phyloP scores from a whole-genome alignment of 768 basidiomycete genomes.

The Auriculariales sp. region DNA sequence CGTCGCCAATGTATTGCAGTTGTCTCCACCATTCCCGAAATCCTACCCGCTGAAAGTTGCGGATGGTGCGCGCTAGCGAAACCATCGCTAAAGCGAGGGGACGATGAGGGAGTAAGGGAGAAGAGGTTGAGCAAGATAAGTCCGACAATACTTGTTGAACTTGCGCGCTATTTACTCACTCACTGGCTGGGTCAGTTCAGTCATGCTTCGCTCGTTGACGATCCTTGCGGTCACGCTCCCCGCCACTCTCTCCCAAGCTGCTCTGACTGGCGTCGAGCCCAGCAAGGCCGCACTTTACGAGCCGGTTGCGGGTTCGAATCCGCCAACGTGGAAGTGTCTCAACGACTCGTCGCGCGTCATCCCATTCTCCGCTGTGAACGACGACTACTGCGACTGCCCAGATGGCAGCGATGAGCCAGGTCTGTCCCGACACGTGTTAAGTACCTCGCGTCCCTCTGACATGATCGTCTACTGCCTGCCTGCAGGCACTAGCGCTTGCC shows the following conservation, averaged over 20 bases:
- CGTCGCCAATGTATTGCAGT: constrained; percentile 88
- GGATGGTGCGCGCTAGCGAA: constrained; percentile 61
- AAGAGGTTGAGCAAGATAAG: too few species aligned
- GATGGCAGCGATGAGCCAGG: constrained; percentile 97
- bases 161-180: too few species aligned
- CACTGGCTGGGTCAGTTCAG: too few species aligned
- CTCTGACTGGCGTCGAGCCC: constrained; percentile 4
- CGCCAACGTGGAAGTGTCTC: constrained; percentile 54
- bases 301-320: constrained; percentile 23
- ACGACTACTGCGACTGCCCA: constrained; percentile 87
- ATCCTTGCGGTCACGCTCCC: constrained; percentile 5
- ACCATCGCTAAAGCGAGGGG: constrained; percentile 38
- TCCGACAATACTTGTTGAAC: too few species aligned
- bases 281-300: constrained; percentile 2
- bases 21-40: constrained; percentile 81
- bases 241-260: not conserved
- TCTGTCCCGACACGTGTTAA: constrained; percentile 12
- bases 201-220: constrained; percentile 1
- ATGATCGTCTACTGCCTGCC: constrained; percentile 3
- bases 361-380: constrained; percentile 70
- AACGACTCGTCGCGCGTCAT: constrained; percentile 61
- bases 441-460: not conserved
- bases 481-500: constrained; percentile 75
- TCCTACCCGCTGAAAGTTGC: constrained; percentile 62
- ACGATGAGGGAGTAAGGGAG: too few species aligned